Conservation (phyloP, 345 rosid genomes). For the Pelargonium nanum region DNA sequence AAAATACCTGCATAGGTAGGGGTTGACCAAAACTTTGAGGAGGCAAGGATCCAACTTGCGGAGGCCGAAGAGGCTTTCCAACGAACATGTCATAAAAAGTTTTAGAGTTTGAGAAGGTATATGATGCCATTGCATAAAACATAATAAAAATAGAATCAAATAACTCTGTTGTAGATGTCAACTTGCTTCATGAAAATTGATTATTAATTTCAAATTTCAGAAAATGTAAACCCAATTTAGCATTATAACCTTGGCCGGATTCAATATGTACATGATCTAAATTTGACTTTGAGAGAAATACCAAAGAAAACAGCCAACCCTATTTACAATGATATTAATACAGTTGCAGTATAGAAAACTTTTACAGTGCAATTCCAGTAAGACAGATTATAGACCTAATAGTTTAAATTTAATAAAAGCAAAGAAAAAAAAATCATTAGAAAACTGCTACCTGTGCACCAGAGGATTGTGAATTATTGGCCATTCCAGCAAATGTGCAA, state of each 20-base stretch:
- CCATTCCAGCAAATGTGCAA: background rate
- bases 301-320: background rate
- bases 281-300: background rate
- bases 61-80: slow-evolving; percentile 23
- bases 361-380: background rate
- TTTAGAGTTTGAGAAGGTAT: background rate
- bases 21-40: slow-evolving; percentile 20
- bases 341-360: background rate
- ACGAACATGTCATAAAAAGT: background rate
- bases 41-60: slow-evolving; percentile 27
- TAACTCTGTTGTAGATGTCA: background rate
- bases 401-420: background rate
- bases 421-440: background rate
- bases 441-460: background rate
- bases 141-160: too few species aligned
- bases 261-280: background rate
- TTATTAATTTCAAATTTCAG: too few species aligned
- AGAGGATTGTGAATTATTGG: background rate
- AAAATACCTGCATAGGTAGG: slow-evolving; percentile 17
- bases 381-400: background rate
- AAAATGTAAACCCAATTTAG: background rate
- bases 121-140: background rate
- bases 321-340: background rate
- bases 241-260: background rate
- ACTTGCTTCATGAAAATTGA: background rate